Evolutionary conservation across 495 filamentous ascomycete genomes (phyloP), one percentile per base, ranked within the genome.

Genomic region (Clohesyomyces aquaticus): DNA sequence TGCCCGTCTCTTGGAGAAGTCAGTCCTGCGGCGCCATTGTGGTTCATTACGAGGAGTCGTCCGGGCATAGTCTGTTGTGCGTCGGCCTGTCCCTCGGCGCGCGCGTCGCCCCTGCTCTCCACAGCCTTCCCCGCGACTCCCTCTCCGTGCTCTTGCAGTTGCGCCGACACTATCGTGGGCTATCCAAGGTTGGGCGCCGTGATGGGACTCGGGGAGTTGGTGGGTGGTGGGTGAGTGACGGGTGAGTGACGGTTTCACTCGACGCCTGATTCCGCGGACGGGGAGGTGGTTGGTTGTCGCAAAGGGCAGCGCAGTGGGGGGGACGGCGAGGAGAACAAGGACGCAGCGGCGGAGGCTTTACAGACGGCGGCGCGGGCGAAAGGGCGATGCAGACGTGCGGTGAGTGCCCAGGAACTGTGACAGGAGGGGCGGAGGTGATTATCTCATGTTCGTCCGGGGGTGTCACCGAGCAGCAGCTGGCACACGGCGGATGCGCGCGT

Each of bases 41-140:
- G 49, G 45, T 72, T 68, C 74, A 76, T 77, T 49, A 61, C 67
- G 45, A 76, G 46, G 50, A 68, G 38, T 38, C 32, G 32, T 21
- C 76, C 76, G 38, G 74, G 76, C 76, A 77, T 77, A 65, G 55
- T 71, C 59, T 67, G 71, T 59, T 47, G 35, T 4, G 22, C 6
- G 53, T 56, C 35, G 42, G 50, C 58, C 65, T 56, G 42, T 25
- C 25, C 57, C 47, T 43, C 56, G 22, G 41, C 68, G 56, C 55
- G 55, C 59, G 47, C 60, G 50, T 67, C 68, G 43, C 60, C 59
- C 58, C 63, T 55, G 27, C 66, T 55, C 53, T 63, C 63, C 45
- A 27, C 45, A 26, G 38, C 58, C 56, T 57, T 26, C 72, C 53
- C 26, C 70, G 35, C 18, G n/a, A 46, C 51, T 45, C 38, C 67